Base-by-base conservation (phyloP, 805 yeast genomes). In the Lipomyces spencermartinsiae region DNA sequence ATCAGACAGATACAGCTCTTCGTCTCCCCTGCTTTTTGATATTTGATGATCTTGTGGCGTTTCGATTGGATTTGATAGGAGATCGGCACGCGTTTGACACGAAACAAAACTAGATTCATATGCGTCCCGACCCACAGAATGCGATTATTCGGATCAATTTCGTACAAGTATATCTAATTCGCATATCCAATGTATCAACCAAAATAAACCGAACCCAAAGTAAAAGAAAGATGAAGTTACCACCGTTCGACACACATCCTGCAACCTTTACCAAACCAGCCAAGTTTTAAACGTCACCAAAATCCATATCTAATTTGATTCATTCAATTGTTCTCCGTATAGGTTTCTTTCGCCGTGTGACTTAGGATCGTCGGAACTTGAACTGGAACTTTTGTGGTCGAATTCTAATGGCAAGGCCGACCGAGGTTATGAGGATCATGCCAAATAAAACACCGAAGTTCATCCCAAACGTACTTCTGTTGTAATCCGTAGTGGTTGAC, bases 331-430 rank as follows among this genome's bases (percentile, higher is more conserved):
- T 43, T 1, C n/a, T 51, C 9, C 16, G 0, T 16, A 10, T 19
- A 22, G 1, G 1, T 22, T 35, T 3, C 7, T 10, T 43, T n/a
- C 14, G 8, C 16, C 56, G 8, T 59, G n/a, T 14, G 12, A 5
- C 19, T 8, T 25, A 53, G 16, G 56, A 53, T 53, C 33, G 56
- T 16, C 56, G 29, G 16, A 58, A 39, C 37, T 51, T 58, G 59
- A 69, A 62, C 37, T 66, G 68, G 54, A 69, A 68, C 51, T 69
- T 69, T 22, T 58, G 61, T 3, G 67, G 71, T 6, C 66, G 68
- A 12, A 69, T 59, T 16, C 72, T 63, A 22, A 62, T n/a, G 12
- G 62, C 72, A 16, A 69, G 62, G 14, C 71, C 70, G 35, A 64
- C 14, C 19, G 60, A 46, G 31, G 59, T 63, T 6, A 64, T 59